Evolutionary conservation across 305 asterid species (phyloP), one percentile per base, ranked within the genome.

Genomic region (Striga hermonthica): DNA sequence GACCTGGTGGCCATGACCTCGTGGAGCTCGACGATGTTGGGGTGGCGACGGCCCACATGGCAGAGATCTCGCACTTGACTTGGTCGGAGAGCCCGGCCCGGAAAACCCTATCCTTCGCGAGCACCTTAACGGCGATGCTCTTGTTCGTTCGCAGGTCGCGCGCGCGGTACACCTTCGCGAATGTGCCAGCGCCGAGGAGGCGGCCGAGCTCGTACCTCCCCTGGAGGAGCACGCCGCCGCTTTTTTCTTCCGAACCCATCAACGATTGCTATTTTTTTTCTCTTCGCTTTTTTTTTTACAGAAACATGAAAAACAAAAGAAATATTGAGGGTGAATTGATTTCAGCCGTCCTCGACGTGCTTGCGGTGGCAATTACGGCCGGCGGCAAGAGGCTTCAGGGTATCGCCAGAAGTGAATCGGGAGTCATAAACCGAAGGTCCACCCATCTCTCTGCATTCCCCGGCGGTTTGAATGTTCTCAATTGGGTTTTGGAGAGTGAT

Each of bases 371-470:
- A 91, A 70, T 81, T 86, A 43, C 96, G 81, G 83, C 89, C 89
- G 74, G 83, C 80, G 40, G 68, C 57, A 62, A 78, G 80, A 43
- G 71, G 75, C 70, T 67, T 79, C 13, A 72, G 80, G 64, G 83
- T 36, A 63, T 78, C 82, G 3, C 74, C 79, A 72, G 84, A 83
- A 61, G 77, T 58, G 31, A 76, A 57, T 47, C 70, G 81, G 61
- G 84, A 85, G 53, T 81, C 82, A 83, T 64, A 66, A 78, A 73
- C 71, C 82, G 84, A 68, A 69, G 66, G 7, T 67, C 60, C 56
- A 58, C 67, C 85, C 98, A 91, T 91, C 92, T 83, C 88, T 88
- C 84, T 77, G 96, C 98, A 91, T 91, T 88, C 96, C 94, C 94
- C 64, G 68, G 52, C 35, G 57, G 69, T 38, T 4, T 62, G 28